Evolutionary conservation across 2,329 filamentous ascomycete species (phyloP).

Genomic region (Cladophialophora carrionii): DNA sequence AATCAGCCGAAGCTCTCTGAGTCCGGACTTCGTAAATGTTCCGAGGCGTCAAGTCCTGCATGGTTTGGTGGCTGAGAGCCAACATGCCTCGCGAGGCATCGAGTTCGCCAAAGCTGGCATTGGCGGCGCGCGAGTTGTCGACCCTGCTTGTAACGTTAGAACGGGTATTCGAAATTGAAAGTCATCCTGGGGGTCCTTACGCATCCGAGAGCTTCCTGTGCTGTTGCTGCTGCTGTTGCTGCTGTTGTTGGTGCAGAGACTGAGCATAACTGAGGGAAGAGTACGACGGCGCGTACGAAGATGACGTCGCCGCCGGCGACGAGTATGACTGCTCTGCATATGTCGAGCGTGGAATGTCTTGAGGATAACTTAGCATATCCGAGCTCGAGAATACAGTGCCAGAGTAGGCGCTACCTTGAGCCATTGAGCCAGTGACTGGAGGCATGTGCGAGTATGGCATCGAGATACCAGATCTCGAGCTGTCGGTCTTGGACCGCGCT

Average conservation of each 20-base stretch:
- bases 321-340: conserved; percentile 73
- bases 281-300: conserved; percentile 70
- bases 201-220: conserved; percentile 77
- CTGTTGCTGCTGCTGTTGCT: conserved; percentile 59
- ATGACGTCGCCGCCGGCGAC: conserved; percentile 70
- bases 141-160: conserved; percentile 19
- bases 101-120: conserved; percentile 80
- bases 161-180: conserved; percentile 29
- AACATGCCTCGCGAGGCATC: conserved; percentile 95
- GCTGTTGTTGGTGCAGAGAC: conserved; percentile 55
- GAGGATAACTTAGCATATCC: conserved; percentile 69
- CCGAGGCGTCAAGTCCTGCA: conserved; percentile 73
- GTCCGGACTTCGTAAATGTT: conserved; percentile 79
- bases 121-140: conserved; percentile 53
- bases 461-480: conserved; percentile 63
- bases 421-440: conserved; percentile 73
- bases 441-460: conserved; percentile 74
- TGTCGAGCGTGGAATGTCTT: conserved; percentile 77
- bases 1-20: conserved; percentile 74
- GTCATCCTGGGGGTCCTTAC: conserved; percentile 63
- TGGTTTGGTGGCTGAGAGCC: conserved; percentile 74
- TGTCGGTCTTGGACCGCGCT: conserved; percentile 60
- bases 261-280: conserved; percentile 76
- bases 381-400: conserved; percentile 64
- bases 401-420: conserved; percentile 67